These are phyloP conservation scores for Dendrostoma leiphaemia DNA, from an alignment of 2,329 filamentous ascomycete species.

Conservation along the genomic window DNA sequence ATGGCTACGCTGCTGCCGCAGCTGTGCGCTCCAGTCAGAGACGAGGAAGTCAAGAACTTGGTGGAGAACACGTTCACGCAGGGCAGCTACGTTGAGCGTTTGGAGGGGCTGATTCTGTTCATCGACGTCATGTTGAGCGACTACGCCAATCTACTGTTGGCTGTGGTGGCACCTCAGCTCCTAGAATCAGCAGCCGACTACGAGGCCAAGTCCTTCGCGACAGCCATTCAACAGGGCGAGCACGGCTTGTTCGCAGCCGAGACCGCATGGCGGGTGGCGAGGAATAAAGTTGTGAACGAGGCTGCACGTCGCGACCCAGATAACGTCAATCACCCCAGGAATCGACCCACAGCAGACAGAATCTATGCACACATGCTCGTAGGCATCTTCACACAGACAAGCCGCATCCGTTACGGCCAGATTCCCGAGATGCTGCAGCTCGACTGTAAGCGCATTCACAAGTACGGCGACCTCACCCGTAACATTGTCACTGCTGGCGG, in stretches of 20 bases:
- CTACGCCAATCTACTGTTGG: conserved; percentile 78
- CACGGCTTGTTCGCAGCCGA: conserved; percentile 59
- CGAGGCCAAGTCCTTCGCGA: conserved; percentile 69
- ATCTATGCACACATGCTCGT: conserved; percentile 76
- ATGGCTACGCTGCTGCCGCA: conserved; percentile 75
- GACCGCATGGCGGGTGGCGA: conserved; percentile 64
- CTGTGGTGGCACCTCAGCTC: conserved; percentile 68
- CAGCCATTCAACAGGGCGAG: conserved; percentile 57
- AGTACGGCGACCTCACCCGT: conserved; percentile 55
- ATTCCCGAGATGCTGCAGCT: conserved; percentile 74
- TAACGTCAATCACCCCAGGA: conserved; percentile 58
- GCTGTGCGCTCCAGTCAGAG: conserved; percentile 78
- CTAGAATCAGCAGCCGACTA: conserved; percentile 71
- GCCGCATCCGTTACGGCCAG: conserved; percentile 49
- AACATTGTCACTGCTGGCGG: conserved; percentile 72
- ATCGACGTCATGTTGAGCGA: conserved; percentile 78
- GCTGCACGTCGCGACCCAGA: conserved; percentile 67
- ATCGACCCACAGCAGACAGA: conserved; percentile 64
- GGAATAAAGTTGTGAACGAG: conserved; percentile 64
- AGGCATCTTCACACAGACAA: conserved; percentile 69
- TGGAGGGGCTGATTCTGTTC: conserved; percentile 72
- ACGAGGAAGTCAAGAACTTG: conserved; percentile 69
- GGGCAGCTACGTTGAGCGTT: conserved; percentile 69
- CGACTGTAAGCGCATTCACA: conserved; percentile 61
- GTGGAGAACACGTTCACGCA: conserved; percentile 58